phyloP scores from a whole-genome alignment of 345 rosid species.

The Nephelium lappaceum region DNA sequence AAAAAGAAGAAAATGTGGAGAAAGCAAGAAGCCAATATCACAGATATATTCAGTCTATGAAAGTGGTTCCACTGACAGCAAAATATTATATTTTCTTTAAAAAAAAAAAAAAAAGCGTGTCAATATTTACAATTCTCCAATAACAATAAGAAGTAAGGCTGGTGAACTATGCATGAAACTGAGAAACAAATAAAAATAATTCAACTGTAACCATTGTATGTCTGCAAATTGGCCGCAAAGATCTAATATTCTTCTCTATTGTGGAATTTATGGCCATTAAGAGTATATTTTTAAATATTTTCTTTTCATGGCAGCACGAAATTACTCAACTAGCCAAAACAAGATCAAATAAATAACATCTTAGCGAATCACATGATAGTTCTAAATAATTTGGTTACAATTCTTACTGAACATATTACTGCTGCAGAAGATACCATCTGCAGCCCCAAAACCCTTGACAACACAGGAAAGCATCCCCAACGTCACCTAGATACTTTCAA shows the following conservation, averaged over 20 bases:
- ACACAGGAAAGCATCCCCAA: neutral
- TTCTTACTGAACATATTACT: neutral
- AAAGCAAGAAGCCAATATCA: neutral
- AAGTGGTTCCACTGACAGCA: constrained; percentile 4
- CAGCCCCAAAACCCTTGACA: neutral
- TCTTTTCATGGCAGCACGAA: neutral
- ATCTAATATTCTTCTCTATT: neutral
- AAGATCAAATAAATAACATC: neutral
- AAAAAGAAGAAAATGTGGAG: neutral
- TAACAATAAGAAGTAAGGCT: neutral
- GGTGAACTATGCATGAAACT: neutral
- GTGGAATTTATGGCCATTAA: neutral
- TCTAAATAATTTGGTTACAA: neutral
- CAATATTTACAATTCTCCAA: neutral
- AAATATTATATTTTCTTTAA: neutral
- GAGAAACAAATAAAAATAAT: neutral
- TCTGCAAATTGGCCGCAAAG: neutral
- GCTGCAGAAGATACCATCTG: neutral
- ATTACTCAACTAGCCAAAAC: neutral
- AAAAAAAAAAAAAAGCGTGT: neutral
- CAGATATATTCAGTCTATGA: neutral
- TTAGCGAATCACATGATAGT: neutral
- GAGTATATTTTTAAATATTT: neutral
- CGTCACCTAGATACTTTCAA: neutral
- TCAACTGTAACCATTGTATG: neutral